Percentiles rank a stretch among this genome's conserved stretches.
Evolutionary conservation across 2,329 filamentous ascomycete genomes (phyloP).

Genomic region (Stachybotrys chartarum): DNA sequence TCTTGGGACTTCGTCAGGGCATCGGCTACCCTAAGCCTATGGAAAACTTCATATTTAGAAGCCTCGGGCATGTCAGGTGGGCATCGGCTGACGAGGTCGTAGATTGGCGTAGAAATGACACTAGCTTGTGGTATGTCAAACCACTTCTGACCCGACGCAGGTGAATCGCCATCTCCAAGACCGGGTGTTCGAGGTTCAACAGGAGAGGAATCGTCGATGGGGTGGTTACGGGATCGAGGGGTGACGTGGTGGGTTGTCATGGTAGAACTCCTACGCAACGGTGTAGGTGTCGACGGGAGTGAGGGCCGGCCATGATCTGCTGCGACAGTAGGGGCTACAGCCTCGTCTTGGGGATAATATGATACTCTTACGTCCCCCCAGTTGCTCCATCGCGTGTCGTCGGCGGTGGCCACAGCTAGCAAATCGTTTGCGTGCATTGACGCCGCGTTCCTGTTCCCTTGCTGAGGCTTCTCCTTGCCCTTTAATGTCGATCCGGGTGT

Average conservation of each 20-base stretch:
- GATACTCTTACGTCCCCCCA: slow-evolving; percentile 76
- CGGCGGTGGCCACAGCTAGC: slow-evolving; percentile 61
- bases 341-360: slow-evolving; percentile 57
- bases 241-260: slow-evolving; percentile 34
- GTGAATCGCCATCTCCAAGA: slow-evolving; percentile 23
- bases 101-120: slow-evolving; percentile 44
- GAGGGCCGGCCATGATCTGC: slow-evolving; percentile 30
- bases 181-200: slow-evolving; percentile 35
- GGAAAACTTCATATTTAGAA: slow-evolving; percentile 76
- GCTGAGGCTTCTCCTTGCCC: slow-evolving; percentile 62
- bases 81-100: slow-evolving; percentile 48
- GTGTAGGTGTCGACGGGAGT: slow-evolving; percentile 65
- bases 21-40: slow-evolving; percentile 76
- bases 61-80: slow-evolving; percentile 62
- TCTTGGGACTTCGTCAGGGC: slow-evolving; percentile 61
- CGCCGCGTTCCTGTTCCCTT: slow-evolving; percentile 39
- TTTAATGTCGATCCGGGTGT: slow-evolving; percentile 55
- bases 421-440: slow-evolving; percentile 78
- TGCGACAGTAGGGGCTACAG: slow-evolving; percentile 11
- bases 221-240: slow-evolving; percentile 27
- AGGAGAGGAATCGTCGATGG: slow-evolving; percentile 40
- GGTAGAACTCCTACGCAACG: slow-evolving; percentile 62
- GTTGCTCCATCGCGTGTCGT: slow-evolving; percentile 56
- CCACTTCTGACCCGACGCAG: slow-evolving; percentile 41
- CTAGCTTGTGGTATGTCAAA: slow-evolving; percentile 58